Evolutionary conservation across 176 grass and related monocot genomes (phyloP), one percentile per base, ranked within the genome.

Genomic region (Phyllostachys edulis): DNA sequence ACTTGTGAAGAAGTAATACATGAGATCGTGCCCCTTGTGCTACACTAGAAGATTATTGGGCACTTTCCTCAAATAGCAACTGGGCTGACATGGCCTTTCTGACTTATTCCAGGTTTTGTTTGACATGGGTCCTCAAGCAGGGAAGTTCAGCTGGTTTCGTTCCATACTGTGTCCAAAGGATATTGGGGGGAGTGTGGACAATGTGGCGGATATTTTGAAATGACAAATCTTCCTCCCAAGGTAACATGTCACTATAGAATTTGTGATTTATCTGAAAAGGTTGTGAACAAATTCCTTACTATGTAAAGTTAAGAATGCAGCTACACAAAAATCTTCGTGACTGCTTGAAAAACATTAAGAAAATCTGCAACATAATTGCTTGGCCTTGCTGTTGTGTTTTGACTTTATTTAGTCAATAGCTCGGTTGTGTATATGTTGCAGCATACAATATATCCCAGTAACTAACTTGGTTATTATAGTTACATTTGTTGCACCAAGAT

Each of bases 171-270:
- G 64, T 99, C 97, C 17, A 99, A 99, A 89, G 97, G 97, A 67
- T 94, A 91, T 52, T 99, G 97, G 97, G 97, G 97, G n/a, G 97
- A 99, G 77, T 99, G 97, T 84, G 97, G 97, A 65, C 97, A 96
- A 67, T 93, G 97, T 86, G 97, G 97, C n/a, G 93, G 97, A 70
- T 99, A 99, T 82, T 99, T 99, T 79, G 97, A 99, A 88, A 99
- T 99, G 97, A 99, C 97, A 72, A 99, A 99, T 81, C 78, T 99
- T 78, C 66, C 97, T 86, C 86, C 88, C 61, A 92, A 99, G 90
- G 97, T 99, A 87, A 77, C 70, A 57, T 79, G 40, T 9, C 34
- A 70, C 55, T 83, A 24, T 41, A 86, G 62, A 73, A 62, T 83
- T n/a, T 27, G 4, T 87, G 46, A 41, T 55, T 89, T 67, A 69